Evolutionary conservation across 192 early-diverging fungal genomes (phyloP).

Genomic region (Phlyctochytrium planicorne): DNA sequence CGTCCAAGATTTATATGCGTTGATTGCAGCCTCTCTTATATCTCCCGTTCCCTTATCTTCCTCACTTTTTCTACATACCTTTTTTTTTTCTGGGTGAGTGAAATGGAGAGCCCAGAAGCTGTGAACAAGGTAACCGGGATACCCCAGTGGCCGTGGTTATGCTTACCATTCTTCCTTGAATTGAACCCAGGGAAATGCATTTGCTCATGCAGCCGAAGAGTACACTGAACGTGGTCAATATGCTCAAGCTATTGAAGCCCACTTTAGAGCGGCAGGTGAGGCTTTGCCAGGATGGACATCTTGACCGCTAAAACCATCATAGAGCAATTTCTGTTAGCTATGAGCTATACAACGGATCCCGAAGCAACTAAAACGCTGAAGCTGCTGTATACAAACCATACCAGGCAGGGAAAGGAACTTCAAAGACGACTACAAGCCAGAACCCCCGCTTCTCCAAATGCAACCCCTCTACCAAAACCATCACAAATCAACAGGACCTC

Average conservation of each 20-base stretch:
- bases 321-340: slow-evolving; percentile 62
- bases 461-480: slow-evolving; percentile 13
- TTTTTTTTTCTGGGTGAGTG: too few species aligned
- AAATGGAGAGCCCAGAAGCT: too few species aligned
- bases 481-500: too few species aligned
- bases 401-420: slow-evolving; percentile 62
- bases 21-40: too few species aligned
- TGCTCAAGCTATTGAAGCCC: slow-evolving; percentile 60
- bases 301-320: not conserved
- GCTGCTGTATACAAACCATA: slow-evolving; percentile 67
- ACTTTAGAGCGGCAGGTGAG: slow-evolving; percentile 68
- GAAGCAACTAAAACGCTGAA: slow-evolving; percentile 66
- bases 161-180: too few species aligned
- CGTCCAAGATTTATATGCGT: too few species aligned
- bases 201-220: slow-evolving; percentile 65
- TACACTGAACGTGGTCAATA: slow-evolving; percentile 54
- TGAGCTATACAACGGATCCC: slow-evolving; percentile 54
- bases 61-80: too few species aligned
- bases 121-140: too few species aligned
- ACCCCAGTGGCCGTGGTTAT: too few species aligned
- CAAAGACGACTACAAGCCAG: slow-evolving; percentile 48
- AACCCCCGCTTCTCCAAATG: slow-evolving; percentile 10
- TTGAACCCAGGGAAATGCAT: slow-evolving; percentile 70
- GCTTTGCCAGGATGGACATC: not conserved
- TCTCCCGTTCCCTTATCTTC: too few species aligned